A percentile compares a stretch with the other conserved stretches of the same genome.
phyloP scores from a whole-genome alignment of 805 yeast genomes.

The Kuraishia ogatae region DNA sequence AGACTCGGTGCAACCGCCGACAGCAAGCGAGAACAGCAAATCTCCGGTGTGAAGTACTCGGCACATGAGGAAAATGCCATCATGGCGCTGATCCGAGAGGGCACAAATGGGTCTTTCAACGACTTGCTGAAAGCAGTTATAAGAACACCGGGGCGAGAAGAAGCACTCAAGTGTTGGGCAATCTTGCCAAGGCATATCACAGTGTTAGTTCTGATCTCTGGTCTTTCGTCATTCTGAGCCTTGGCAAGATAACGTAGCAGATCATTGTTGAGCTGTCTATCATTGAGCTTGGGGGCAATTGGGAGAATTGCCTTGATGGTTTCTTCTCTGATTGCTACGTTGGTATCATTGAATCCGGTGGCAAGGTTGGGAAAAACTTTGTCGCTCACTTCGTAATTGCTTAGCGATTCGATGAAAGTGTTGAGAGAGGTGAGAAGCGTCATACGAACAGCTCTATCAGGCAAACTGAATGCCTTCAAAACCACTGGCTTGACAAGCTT shows the following conservation, averaged over 20 bases:
- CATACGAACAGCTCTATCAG: conserved; percentile 74
- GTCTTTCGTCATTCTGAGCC: conserved; percentile 67
- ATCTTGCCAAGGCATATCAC: conserved; percentile 61
- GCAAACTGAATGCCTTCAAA: conserved; percentile 49
- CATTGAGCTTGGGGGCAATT: conserved; percentile 57
- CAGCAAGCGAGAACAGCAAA: conserved; percentile 70
- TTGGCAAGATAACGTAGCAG: conserved; percentile 73
- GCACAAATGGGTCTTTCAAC: conserved; percentile 68
- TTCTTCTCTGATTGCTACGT: conserved; percentile 69
- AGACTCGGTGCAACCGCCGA: conserved; percentile 82
- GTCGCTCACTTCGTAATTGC: conserved; percentile 55
- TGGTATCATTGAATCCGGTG: conserved; percentile 84
- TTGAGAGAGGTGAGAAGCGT: conserved; percentile 61
- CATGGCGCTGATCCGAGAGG: conserved; percentile 69
- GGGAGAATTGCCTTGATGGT: conserved; percentile 57
- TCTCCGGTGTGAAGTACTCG: conserved; percentile 61
- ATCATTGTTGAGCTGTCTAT: conserved; percentile 81
- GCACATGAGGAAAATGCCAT: conserved; percentile 60
- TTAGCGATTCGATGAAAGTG: conserved; percentile 36
- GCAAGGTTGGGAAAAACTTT: conserved; percentile 58
- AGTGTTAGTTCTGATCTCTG: conserved; percentile 73
- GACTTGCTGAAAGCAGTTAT: conserved; percentile 84
- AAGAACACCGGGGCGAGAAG: conserved; percentile 61
- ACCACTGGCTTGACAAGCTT: conserved; percentile 49
- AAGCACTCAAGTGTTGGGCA: conserved; percentile 45